These are phyloP conservation scores for Tulasnella sp. DNA, from an alignment of 768 basidiomycete genomes.

Conservation along the genomic window DNA sequence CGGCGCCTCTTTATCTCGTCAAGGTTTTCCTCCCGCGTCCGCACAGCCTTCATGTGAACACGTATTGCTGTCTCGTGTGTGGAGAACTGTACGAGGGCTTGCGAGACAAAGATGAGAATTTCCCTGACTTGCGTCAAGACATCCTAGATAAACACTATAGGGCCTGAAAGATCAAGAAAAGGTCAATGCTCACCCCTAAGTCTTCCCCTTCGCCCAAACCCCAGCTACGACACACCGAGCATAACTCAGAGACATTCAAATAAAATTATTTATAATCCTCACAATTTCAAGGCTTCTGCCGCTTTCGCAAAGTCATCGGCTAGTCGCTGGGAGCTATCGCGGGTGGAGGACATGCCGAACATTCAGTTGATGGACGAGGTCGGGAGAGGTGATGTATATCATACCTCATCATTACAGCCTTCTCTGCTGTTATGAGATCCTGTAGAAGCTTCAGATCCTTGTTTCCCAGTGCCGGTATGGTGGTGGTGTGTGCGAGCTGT, in stretches of 20 bases:
- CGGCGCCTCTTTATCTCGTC: slow-evolving; percentile 66
- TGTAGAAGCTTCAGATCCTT: slow-evolving; percentile 71
- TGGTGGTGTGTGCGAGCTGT: slow-evolving; percentile 78
- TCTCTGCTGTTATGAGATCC: slow-evolving; percentile 82
- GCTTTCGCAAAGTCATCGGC: slow-evolving; percentile 54
- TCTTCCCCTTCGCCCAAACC: slow-evolving; percentile 74
- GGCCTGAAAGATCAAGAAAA: background rate
- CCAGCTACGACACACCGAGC: slow-evolving; percentile 27
- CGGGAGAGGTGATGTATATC: slow-evolving; percentile 23
- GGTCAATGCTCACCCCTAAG: slow-evolving; percentile 39
- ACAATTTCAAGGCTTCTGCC: slow-evolving; percentile 54
- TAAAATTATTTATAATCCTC: background rate
- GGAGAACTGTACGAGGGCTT: slow-evolving; percentile 56
- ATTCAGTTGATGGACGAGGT: background rate
- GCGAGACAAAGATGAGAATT: slow-evolving; percentile 53
- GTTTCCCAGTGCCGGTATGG: slow-evolving; percentile 58
- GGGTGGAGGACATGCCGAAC: background rate
- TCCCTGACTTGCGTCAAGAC: slow-evolving; percentile 56
- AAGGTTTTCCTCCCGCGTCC: slow-evolving; percentile 71
- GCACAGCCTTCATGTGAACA: slow-evolving; percentile 63
- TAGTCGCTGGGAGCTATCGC: slow-evolving; percentile 47
- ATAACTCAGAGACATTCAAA: background rate
- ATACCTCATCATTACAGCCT: slow-evolving; percentile 62
- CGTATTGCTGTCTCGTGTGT: slow-evolving; percentile 57
- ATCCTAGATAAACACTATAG: slow-evolving; percentile 40